Percentiles rank a stretch among this genome's conserved stretches.
Evolutionary conservation across 2,329 filamentous ascomycete genomes (phyloP).

Genomic region (Ophiocordyceps camponoti-saundersi): DNA sequence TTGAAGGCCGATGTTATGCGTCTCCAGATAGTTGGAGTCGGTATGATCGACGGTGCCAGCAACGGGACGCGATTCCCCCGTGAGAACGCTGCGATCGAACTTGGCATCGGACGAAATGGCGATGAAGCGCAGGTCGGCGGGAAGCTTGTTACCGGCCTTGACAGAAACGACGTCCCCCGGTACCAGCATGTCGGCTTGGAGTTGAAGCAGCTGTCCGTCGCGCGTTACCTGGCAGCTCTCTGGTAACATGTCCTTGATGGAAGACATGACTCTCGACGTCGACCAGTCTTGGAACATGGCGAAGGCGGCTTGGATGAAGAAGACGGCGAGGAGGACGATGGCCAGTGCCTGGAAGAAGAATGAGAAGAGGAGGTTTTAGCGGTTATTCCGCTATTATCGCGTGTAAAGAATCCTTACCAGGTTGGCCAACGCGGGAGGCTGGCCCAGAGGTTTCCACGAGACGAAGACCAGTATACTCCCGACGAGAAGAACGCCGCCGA

Average conservation of each 20-base stretch:
- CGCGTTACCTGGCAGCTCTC: slow-evolving; percentile 51
- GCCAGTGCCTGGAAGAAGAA: slow-evolving; percentile 35
- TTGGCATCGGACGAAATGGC: slow-evolving; percentile 51
- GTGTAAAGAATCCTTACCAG: slow-evolving; percentile 11
- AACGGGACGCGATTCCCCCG: slow-evolving; percentile 48
- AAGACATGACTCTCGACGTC: slow-evolving; percentile 59
- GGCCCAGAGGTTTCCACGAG: slow-evolving; percentile 57
- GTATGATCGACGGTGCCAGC: slow-evolving; percentile 46
- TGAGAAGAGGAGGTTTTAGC: not conserved
- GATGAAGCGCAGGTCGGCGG: slow-evolving; percentile 55
- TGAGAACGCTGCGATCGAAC: slow-evolving; percentile 59
- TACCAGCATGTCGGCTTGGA: slow-evolving; percentile 44
- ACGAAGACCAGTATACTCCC: slow-evolving; percentile 59
- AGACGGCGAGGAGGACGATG: slow-evolving; percentile 56
- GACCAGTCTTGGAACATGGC: slow-evolving; percentile 62
- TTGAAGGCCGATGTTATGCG: slow-evolving; percentile 57
- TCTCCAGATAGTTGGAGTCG: slow-evolving; percentile 62
- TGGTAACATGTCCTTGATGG: slow-evolving; percentile 66
- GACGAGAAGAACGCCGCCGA: slow-evolving; percentile 52
- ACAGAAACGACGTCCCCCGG: slow-evolving; percentile 54
- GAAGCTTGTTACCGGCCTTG: slow-evolving; percentile 56
- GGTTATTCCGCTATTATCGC: too few relatives aligned
- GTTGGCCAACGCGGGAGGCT: slow-evolving; percentile 54
- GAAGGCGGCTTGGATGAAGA: slow-evolving; percentile 51
- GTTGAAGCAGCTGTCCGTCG: slow-evolving; percentile 31